These are phyloP conservation scores for Adansonia grandidieri DNA, from an alignment of 441 rosid species.

Conservation along the genomic window DNA sequence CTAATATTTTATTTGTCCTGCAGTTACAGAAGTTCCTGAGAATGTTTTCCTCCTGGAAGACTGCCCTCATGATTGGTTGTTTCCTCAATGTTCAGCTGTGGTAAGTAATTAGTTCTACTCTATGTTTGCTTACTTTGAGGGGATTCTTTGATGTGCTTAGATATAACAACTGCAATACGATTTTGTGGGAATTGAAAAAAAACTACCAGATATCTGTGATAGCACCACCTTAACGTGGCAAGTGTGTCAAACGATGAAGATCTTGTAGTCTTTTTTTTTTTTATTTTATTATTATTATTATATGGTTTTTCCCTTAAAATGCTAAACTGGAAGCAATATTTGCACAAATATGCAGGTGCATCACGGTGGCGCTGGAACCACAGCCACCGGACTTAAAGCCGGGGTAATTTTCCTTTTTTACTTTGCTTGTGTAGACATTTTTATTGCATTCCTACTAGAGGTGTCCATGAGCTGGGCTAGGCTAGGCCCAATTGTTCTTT, in stretches of 20 bases:
- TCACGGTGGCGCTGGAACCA: conserved; percentile 99
- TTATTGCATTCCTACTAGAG: not conserved
- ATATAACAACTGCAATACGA: not conserved
- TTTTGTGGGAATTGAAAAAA: conserved; percentile 11
- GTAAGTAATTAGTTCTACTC: conserved; percentile 44
- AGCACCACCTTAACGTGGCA: not conserved
- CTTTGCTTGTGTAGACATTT: not conserved
- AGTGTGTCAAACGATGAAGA: conserved; percentile 8
- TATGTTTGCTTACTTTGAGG: conserved; percentile 7
- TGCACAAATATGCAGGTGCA: conserved; percentile 66
- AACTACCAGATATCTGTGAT: not conserved
- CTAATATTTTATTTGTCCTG: conserved; percentile 27
- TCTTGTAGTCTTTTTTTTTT: not conserved
- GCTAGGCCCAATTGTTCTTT: no score
- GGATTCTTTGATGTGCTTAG: not conserved
- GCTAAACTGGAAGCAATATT: conserved; percentile 27
- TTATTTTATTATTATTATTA: not conserved
- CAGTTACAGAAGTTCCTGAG: conserved; percentile 76
- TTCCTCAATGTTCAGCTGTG: conserved; percentile 97
- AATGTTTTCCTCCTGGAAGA: conserved; percentile 81
- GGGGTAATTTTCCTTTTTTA: conserved; percentile 61
- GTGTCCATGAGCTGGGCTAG: no score
- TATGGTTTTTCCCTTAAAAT: not conserved
- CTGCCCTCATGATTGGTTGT: conserved; percentile 99
- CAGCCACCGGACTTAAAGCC: conserved; percentile 93